A percentile compares a stretch with the other conserved stretches of the same genome.
Conservation (phyloP, 2,329 filamentous ascomycete genomes). For the Aspergillus fischeri region DNA sequence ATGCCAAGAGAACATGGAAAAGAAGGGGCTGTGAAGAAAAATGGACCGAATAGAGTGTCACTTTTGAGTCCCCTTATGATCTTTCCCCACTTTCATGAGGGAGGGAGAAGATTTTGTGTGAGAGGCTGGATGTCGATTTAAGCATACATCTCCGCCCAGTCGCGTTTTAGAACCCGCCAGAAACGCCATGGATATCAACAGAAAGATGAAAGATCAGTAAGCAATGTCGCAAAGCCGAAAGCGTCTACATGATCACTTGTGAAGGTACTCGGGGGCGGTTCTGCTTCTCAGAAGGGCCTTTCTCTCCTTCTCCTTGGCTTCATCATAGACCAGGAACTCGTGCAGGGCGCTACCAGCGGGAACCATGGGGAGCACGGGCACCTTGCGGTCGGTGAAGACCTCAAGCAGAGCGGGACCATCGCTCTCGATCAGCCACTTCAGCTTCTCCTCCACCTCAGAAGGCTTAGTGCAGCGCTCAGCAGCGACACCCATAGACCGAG, state of each 20-base stretch:
- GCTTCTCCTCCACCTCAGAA: slow-evolving; percentile 68
- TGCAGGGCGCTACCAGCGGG: slow-evolving; percentile 81
- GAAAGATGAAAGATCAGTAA: slow-evolving; percentile 25
- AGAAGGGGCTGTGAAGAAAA: neutral
- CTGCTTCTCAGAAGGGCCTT: slow-evolving; percentile 58
- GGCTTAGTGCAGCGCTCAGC: slow-evolving; percentile 68
- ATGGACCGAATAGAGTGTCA: neutral
- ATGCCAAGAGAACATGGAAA: slow-evolving; percentile 10
- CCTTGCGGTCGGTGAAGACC: slow-evolving; percentile 76
- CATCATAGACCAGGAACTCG: slow-evolving; percentile 88
- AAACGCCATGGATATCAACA: slow-evolving; percentile 43
- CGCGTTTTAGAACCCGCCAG: slow-evolving; percentile 35
- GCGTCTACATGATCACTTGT: slow-evolving; percentile 17
- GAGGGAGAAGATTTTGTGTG: neutral
- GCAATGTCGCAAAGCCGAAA: slow-evolving; percentile 19
- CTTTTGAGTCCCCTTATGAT: neutral
- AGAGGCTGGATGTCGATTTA: slow-evolving; percentile 4
- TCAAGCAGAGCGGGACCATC: slow-evolving; percentile 93
- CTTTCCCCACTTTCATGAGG: neutral
- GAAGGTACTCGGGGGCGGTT: slow-evolving; percentile 14
- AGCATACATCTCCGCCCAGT: slow-evolving; percentile 16
- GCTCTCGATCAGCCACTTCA: slow-evolving; percentile 83
- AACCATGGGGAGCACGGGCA: slow-evolving; percentile 95
- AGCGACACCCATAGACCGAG: slow-evolving; percentile 85
- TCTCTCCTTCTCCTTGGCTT: slow-evolving; percentile 65